Base-by-base conservation (phyloP, 257 asterid species). In the Mitragyna speciosa region DNA sequence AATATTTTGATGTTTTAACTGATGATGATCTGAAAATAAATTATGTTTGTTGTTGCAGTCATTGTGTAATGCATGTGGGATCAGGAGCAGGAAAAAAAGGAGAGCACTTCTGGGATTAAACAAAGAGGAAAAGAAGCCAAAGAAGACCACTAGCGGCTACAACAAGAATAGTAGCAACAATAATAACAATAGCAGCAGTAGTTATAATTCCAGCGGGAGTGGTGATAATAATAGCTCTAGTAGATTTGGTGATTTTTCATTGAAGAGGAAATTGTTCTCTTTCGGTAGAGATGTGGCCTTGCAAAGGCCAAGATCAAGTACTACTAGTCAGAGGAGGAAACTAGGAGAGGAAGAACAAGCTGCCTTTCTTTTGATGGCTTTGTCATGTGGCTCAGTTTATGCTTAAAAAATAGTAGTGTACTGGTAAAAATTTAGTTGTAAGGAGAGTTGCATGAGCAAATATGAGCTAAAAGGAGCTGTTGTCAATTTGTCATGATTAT, bases 1-100 rank as follows among this genome's bases (percentile, higher is more conserved):
- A 36, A 36, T 36, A 64, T 31, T 8, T 6, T 64, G 26, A 20
- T 6, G 14, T 41, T 1, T 33, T 26, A 28, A 54, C 7, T 74
- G 28, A 39, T 8, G 31, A 1, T 70, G 61, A 41, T 75, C 51
- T 24, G 1, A 67, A 0, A 43, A 15, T 31, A 43, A 54, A 63
- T 65, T 22, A 33, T 84, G 80, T 85, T 59, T 45, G 45, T 83
- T 73, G 30, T 73, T 89, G 87, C 93, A 93, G 98, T 92, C 99
- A 3, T 84, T 95, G 72, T 95, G 99, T 86, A 93, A 95, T 87
- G 99, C 98, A 65, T 95, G 98, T 90, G 98, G 99, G 87, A 95
- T 93, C 58, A 86, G 97, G 74, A 95, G 97, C 89, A 85, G 99
- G 54, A 95, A 95, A 77, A 95, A 90, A 92, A 89, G 96, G 39